Conservation (phyloP, 2,329 filamentous ascomycete species). For the Pestalotiopsis sp. region DNA sequence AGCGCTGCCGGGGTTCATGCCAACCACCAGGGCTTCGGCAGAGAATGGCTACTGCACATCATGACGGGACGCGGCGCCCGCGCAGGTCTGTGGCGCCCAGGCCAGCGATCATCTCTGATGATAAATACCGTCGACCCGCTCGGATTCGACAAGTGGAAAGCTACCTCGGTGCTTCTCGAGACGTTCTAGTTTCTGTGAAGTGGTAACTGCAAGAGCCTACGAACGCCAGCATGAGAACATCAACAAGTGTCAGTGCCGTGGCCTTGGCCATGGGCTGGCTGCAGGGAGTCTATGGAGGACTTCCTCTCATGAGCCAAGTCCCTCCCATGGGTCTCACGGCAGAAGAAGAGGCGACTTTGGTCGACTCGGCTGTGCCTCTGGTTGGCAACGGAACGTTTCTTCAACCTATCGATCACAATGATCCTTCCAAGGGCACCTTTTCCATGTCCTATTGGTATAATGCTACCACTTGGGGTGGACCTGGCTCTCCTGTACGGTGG, state of each 20-base stretch:
- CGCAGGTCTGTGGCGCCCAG: background rate
- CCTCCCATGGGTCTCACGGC: slow-evolving; percentile 19
- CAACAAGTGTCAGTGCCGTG: slow-evolving; percentile 13
- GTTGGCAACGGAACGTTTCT: slow-evolving; percentile 40
- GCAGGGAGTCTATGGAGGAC: slow-evolving; percentile 18
- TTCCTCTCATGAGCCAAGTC: slow-evolving; percentile 20
- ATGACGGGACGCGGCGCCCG: slow-evolving; percentile 5
- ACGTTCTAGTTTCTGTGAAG: background rate
- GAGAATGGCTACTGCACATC: slow-evolving; percentile 5
- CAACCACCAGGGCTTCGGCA: background rate
- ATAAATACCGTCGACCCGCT: background rate
- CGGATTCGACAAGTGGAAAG: background rate
- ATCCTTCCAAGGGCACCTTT: slow-evolving; percentile 58
- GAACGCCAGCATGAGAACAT: slow-evolving; percentile 15
- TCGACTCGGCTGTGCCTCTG: slow-evolving; percentile 17
- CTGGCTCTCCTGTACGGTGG: slow-evolving; percentile 51
- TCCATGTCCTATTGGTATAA: slow-evolving; percentile 54
- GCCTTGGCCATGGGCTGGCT: slow-evolving; percentile 15
- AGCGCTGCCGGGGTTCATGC: background rate
- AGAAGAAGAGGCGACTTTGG: slow-evolving; percentile 18
- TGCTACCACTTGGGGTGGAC: slow-evolving; percentile 53
- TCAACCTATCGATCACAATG: slow-evolving; percentile 61
- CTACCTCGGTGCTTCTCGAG: background rate
- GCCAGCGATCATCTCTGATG: background rate
- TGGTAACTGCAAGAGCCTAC: background rate